These are phyloP conservation scores for Brassica juncea DNA, from an alignment of 345 rosid species.

Conservation along the genomic window DNA sequence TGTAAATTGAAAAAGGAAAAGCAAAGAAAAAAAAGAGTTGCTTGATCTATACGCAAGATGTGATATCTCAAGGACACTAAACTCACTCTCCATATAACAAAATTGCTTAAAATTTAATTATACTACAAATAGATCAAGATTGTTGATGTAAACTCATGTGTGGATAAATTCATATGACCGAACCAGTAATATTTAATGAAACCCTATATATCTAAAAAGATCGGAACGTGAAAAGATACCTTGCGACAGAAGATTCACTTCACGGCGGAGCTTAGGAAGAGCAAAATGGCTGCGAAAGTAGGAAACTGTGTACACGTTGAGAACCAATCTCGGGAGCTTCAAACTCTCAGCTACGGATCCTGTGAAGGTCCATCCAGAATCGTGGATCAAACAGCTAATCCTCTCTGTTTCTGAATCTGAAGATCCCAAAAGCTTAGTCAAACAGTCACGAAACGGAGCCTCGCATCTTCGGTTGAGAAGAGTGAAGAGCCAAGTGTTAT, in stretches of 20 bases:
- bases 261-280: slow-evolving; percentile 29
- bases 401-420: neutral
- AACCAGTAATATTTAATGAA: too few relatives aligned
- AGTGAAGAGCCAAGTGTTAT: too few relatives aligned
- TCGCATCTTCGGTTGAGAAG: too few relatives aligned
- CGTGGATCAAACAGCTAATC: slow-evolving; percentile 35
- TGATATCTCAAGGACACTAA: too few relatives aligned
- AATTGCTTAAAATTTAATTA: too few relatives aligned
- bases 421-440: too few relatives aligned
- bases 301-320: slow-evolving; percentile 19
- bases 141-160: too few relatives aligned
- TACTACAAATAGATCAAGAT: too few relatives aligned
- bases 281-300: slow-evolving; percentile 26
- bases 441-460: too few relatives aligned
- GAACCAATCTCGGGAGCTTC: slow-evolving; percentile 28
- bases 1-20: neutral
- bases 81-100: too few relatives aligned
- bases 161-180: too few relatives aligned
- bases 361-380: slow-evolving; percentile 35
- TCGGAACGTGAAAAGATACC: neutral
- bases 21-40: neutral
- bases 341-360: slow-evolving; percentile 6
- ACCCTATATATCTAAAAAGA: too few relatives aligned
- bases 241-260: neutral
- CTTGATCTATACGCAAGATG: neutral